These are phyloP conservation scores for Pythium volutum DNA, from an alignment of 352 stramenopile genomes.

Conservation along the genomic window DNA sequence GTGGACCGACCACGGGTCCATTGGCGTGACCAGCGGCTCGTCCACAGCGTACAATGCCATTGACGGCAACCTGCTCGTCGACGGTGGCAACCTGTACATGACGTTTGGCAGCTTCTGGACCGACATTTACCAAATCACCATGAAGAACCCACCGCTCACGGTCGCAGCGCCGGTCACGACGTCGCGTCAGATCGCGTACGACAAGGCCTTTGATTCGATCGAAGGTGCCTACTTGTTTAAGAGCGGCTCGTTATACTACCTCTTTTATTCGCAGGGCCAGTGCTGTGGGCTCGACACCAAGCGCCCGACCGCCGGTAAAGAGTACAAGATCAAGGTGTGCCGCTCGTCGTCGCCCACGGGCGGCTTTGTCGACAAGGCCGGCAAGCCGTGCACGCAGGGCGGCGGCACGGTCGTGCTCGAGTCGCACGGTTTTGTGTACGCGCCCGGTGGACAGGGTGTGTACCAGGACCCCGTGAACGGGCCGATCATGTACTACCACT, in stretches of 20 bases:
- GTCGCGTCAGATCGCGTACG: conserved; percentile 27
- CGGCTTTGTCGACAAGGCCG: conserved; percentile 39
- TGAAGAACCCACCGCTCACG: conserved; percentile 27
- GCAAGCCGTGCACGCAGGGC: conserved; percentile 33
- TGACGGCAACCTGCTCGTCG: conserved; percentile 43
- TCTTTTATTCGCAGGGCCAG: conserved; percentile 42
- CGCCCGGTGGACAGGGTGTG: conserved; percentile 43
- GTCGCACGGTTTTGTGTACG: conserved; percentile 42
- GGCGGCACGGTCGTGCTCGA: conserved; percentile 45
- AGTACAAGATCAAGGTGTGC: conserved; percentile 47
- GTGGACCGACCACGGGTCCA: conserved; percentile 35
- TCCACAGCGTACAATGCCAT: conserved; percentile 54
- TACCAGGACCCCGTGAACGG: conserved; percentile 41
- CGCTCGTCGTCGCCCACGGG: conserved; percentile 34
- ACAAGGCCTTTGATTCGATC: conserved; percentile 35
- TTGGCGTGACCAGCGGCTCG: conserved; percentile 32
- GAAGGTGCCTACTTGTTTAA: conserved; percentile 40
- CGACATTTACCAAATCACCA: conserved; percentile 32
- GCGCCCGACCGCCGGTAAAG: conserved; percentile 29
- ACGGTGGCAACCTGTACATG: conserved; percentile 36
- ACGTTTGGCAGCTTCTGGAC: conserved; percentile 53
- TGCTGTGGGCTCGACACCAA: conserved; percentile 36
- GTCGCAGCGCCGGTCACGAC: neutral
- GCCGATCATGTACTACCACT: conserved; percentile 53
- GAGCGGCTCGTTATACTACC: conserved; percentile 39